Percentiles rank a stretch among this genome's conserved stretches.
These are phyloP conservation scores for Picea sitchensis DNA, from an alignment of 75 land plant species.

Conservation along the genomic window DNA sequence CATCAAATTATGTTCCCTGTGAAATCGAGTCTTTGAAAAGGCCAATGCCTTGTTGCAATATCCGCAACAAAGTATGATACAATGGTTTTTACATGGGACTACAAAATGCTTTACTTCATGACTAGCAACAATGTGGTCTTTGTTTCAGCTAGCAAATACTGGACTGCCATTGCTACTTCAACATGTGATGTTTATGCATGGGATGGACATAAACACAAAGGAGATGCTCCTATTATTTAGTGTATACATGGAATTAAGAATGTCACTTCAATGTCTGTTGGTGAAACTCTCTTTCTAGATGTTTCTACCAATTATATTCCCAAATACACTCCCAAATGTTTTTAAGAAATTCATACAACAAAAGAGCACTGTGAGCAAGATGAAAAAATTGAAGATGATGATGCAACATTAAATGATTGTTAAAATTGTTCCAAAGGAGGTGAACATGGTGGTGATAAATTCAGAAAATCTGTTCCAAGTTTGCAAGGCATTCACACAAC, in stretches of 20 bases:
- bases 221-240: constrained; percentile 42
- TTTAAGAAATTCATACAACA: constrained; percentile 12
- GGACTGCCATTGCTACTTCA: constrained; percentile 70
- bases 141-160: constrained; percentile 90
- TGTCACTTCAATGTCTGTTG: constrained; percentile 79
- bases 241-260: constrained; percentile 78
- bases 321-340: constrained; percentile 19
- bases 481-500: too few relatives aligned
- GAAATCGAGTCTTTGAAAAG: too few relatives aligned
- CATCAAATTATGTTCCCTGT: too few relatives aligned
- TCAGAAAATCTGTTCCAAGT: too few relatives aligned
- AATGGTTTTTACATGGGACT: constrained; percentile 97
- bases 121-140: constrained; percentile 41
- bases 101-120: too few relatives aligned
- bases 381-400: constrained; percentile 37
- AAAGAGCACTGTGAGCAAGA: constrained; percentile 25
- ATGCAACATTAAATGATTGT: too few relatives aligned
- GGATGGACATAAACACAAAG: too few relatives aligned
- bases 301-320: too few relatives aligned
- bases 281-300: constrained; percentile 84
- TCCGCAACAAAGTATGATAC: too few relatives aligned
- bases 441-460: background rate
- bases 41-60: too few relatives aligned
- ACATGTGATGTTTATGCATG: too few relatives aligned
- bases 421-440: too few relatives aligned